Base-by-base conservation (phyloP, 2,329 filamentous ascomycete genomes). In the Aspergillus luchuensis region DNA sequence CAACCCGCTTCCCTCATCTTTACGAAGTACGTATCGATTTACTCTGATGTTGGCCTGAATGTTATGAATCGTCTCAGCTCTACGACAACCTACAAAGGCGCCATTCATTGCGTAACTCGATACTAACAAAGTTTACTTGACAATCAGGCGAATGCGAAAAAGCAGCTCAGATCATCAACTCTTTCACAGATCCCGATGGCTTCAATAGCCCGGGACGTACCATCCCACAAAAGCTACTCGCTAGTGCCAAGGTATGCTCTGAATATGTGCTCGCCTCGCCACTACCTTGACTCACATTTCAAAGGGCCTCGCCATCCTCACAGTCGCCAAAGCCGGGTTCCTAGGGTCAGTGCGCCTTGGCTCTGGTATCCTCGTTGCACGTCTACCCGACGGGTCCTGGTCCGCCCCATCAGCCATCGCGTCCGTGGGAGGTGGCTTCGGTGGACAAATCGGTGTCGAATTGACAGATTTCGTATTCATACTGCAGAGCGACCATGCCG, bases 381-480 rank as follows among this genome's bases (percentile, higher is more conserved):
- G 80, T 56, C 71, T 80, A 0, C 66, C 73, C 13, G 76, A 81
- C 69, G 79, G 78, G 23, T 72, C 69, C 33, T 82, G 80, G 80
- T 81, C 79, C 8, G 78, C 79, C 4, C 80, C 80, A 1, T 81
- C 79, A 2, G 80, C 79, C 5, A 75, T 82, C 41, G 75, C 73
- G 6, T 78, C 76, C 2, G 74, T 71, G 4, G 80, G 80, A 17
- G 72, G 75, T 28, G 79, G 78, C 4, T 75, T 79, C 51, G 79
- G 79, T 19, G 78, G 79, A 36, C 78, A 79, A 59, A 75, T 80
- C 47, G 80, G 80, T 5, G 74, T 80, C 57, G 80, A 81, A 64
- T 66, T 80, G 23, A 82, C 80, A 7, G 79, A 82, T 65, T 98
- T 98, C 72, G 94, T 99, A 73, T 97, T 98, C 78, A 96, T 98